phyloP scores from a whole-genome alignment of 176 grass and related monocot genomes.

The Themeda triandra region DNA sequence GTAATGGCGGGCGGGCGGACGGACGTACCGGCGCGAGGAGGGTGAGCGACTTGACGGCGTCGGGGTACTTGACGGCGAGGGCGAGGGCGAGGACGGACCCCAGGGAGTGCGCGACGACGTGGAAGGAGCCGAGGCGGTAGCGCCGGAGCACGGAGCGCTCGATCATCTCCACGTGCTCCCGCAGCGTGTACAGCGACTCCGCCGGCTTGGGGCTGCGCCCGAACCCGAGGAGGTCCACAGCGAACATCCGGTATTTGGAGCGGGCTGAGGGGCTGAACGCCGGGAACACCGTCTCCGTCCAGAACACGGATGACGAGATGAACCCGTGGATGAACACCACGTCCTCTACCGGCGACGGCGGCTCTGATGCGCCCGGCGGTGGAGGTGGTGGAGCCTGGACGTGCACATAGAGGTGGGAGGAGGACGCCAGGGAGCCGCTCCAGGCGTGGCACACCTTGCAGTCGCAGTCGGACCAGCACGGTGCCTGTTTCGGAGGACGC shows the following conservation, averaged over 20 bases:
- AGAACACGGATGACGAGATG: constrained; percentile 90
- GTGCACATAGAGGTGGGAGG: constrained; percentile 73
- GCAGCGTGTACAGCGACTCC: constrained; percentile 91
- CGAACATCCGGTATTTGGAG: constrained; percentile 59
- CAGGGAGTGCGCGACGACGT: constrained; percentile 86
- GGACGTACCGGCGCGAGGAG: constrained; percentile 64
- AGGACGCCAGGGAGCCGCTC: constrained; percentile 24
- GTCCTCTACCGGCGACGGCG: constrained; percentile 31
- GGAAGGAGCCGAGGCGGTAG: constrained; percentile 54
- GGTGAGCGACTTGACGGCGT: constrained; percentile 71
- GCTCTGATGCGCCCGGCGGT: too few species aligned
- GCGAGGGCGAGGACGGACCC: constrained; percentile 83
- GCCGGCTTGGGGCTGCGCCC: constrained; percentile 88
- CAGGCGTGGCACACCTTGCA: constrained; percentile 88
- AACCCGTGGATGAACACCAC: constrained; percentile 96
- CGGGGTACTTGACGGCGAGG: constrained; percentile 74
- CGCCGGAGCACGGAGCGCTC: constrained; percentile 76
- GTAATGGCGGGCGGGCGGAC: too few species aligned
- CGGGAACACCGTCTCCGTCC: constrained; percentile 96
- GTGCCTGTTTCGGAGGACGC: constrained; percentile 18
- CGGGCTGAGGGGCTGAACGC: constrained; percentile 49
- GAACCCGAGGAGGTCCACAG: constrained; percentile 89
- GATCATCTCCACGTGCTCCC: constrained; percentile 91
- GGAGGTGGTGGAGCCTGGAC: constrained; percentile 20
- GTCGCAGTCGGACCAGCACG: constrained; percentile 97